These are phyloP conservation scores for Monosporozyma servazzii DNA, from an alignment of 805 yeast species.

Conservation along the genomic window DNA sequence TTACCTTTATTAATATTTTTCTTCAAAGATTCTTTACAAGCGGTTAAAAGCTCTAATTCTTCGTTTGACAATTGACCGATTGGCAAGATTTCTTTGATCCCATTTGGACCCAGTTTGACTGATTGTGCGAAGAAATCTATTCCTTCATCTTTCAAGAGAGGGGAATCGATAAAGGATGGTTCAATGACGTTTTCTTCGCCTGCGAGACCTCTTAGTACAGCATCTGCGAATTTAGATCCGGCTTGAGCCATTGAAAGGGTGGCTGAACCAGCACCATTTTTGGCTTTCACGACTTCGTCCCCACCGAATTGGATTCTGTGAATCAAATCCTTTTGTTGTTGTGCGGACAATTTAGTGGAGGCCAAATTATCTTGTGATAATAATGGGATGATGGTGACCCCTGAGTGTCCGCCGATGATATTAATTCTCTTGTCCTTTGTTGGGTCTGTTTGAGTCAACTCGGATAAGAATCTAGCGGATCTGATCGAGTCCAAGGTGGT, in stretches of 20 bases:
- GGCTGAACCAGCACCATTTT: constrained; percentile 91
- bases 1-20: constrained; percentile 92
- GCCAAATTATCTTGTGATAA: constrained; percentile 36
- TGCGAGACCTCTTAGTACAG: constrained; percentile 54
- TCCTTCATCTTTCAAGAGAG: constrained; percentile 78
- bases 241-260: constrained; percentile 93
- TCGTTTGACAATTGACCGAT: constrained; percentile 63
- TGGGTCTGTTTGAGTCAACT: constrained; percentile 36
- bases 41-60: constrained; percentile 76
- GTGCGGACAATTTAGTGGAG: constrained; percentile 23
- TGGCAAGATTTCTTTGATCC: constrained; percentile 73
- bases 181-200: constrained; percentile 59
- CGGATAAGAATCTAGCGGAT: constrained; percentile 65
- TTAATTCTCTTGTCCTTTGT: background rate
- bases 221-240: constrained; percentile 66
- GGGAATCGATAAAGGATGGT: constrained; percentile 70
- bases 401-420: constrained; percentile 83
- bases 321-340: constrained; percentile 48
- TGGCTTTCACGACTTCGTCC: constrained; percentile 93
- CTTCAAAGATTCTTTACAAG: constrained; percentile 82
- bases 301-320: constrained; percentile 94
- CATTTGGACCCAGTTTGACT: constrained; percentile 87
- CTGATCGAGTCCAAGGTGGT: constrained; percentile 83
- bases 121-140: constrained; percentile 93
- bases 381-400: constrained; percentile 87